These are phyloP conservation scores for Fusarium goolgardi DNA, from an alignment of 2,329 filamentous ascomycete genomes.

Conservation along the genomic window DNA sequence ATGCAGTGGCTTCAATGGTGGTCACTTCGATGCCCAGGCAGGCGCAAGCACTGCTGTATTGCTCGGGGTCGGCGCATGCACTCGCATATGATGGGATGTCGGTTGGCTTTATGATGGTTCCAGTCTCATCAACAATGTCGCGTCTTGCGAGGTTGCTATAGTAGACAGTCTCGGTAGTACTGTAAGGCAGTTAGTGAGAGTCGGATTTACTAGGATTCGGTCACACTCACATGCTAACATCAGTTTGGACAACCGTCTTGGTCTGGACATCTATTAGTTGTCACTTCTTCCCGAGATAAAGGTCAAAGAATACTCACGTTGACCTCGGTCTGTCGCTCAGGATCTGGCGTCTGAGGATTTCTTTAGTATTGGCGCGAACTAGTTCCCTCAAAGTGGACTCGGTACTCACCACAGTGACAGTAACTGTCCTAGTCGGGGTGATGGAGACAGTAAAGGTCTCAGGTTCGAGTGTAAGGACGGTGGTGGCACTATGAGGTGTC, in stretches of 20 bases:
- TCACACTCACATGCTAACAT: background rate
- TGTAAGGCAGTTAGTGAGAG: background rate
- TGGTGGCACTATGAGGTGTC: background rate
- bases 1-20: background rate
- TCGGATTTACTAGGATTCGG: too few species aligned
- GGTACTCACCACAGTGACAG: background rate
- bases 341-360: background rate
- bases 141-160: background rate
- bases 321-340: rapidly evolving
- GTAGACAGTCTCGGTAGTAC: background rate
- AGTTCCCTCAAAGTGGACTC: background rate
- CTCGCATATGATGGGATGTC: background rate
- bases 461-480: background rate
- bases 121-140: background rate
- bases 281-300: too few species aligned
- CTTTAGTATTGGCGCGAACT: background rate
- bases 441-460: background rate
- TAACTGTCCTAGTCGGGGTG: background rate
- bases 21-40: background rate
- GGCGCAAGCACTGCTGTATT: conserved; percentile 5
- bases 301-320: background rate
- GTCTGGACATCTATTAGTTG: background rate
- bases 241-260: background rate
- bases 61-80: background rate
- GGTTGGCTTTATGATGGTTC: background rate